Evolutionary conservation across 2,329 filamentous ascomycete species (phyloP), one percentile per base, ranked within the genome.

Genomic region (Pezicula carpinea): DNA sequence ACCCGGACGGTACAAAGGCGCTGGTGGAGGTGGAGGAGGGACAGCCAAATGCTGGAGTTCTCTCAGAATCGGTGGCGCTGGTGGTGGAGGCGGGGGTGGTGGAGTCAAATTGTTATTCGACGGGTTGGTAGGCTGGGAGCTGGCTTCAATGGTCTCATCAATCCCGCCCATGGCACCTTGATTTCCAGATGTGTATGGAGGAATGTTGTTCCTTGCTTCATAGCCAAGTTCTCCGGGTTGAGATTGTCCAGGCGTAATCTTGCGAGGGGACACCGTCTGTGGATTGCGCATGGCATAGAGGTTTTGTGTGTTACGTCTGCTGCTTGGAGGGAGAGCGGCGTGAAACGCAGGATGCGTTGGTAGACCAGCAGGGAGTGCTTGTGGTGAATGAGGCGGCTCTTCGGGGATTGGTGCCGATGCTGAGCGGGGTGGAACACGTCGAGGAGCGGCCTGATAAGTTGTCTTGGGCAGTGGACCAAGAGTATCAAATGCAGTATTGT

Each of bases 41-140:
- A 66, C 70, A 18, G 79, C 78, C 21, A 85, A 64, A 61, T 85
- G 81, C 53, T 80, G 77, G 10, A 85, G 71, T 61, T 85, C 80
- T 63, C 76, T 81, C 31, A 85, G 62, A 52, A 83, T 69, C 0
- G 77, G 74, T 4, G 77, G 68, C 8, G 64, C 60, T 0, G 69
- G 71, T 1, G 77, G 73, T 0, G 79, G 77, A 0, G 77, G 76
- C 0, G 76, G 76, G 1, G 74, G 73, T 0, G 73, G 76, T 0
- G 74, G 73, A 19, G 75, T 64, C 34, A 65, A 60, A 44, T 76
- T 69, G 43, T 80, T 75, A 34, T 75, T 70, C 0, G 76, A 77
- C n/a, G 71, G 65, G 59, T 66, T 48, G 51, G 59, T 39, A 48
- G 61, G 49, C 61, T 65, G 44, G 52, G 61, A 48, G 64, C 64